A percentile compares a stretch with the other conserved stretches of the same genome.
phyloP scores from a whole-genome alignment of 495 filamentous ascomycete genomes.

The Trichoderma reesei region DNA sequence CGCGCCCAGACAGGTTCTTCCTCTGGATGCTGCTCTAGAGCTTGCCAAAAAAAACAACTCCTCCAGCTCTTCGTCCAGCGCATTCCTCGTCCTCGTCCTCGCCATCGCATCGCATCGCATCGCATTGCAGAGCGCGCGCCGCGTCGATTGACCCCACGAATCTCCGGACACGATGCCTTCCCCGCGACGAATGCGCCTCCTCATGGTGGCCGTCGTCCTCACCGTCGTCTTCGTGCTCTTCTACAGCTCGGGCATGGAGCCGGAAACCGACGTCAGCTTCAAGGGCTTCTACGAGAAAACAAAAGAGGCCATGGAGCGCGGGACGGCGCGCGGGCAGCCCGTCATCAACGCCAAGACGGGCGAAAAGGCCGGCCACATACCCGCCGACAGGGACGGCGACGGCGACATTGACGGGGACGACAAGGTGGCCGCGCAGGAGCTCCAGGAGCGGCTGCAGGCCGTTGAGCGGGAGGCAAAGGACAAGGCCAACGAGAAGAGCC shows the following conservation, averaged over 20 bases:
- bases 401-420: conserved; percentile 39
- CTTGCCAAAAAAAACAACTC: neutral
- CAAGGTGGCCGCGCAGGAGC: conserved; percentile 27
- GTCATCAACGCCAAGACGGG: conserved; percentile 23
- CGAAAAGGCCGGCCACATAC: conserved; percentile 19
- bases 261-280: conserved; percentile 28
- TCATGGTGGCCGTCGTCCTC: conserved; percentile 47
- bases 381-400: conserved; percentile 31
- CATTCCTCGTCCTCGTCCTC: neutral
- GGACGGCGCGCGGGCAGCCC: conserved; percentile 22
- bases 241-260: conserved; percentile 38
- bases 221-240: conserved; percentile 52
- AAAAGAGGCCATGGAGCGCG: conserved; percentile 34
- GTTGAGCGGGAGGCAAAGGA: conserved; percentile 49
- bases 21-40: neutral
- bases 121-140: neutral
- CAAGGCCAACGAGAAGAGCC: conserved; percentile 40
- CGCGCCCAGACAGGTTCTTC: neutral
- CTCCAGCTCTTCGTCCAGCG: neutral
- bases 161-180: conserved; percentile 49
- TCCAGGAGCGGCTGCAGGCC: conserved; percentile 35
- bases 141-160: neutral
- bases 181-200: conserved; percentile 51
- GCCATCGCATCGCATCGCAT: no score
- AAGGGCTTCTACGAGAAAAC: conserved; percentile 50